Evolutionary conservation across 192 early-diverging fungal genomes (phyloP), one percentile per base, ranked within the genome.

Genomic region (Nowakowskiella sp.): DNA sequence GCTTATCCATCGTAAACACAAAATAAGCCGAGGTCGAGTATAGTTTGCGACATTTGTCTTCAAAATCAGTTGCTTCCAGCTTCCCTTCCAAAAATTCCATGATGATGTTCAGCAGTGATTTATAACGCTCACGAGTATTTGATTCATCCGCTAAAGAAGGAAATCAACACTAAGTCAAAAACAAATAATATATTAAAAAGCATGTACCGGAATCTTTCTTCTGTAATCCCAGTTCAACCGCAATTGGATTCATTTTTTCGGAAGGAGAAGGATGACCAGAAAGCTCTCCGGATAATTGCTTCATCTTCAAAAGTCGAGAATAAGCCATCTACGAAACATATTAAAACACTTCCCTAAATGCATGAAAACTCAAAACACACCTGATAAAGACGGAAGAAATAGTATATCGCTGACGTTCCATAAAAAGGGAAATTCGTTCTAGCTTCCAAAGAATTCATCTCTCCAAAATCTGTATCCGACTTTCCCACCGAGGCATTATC

Each of bases 1-100:
- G 73, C 61, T 90, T 92, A 66, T 97, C 94, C 6, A 97, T 68
- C 0, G 91, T 93, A 49, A 94, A 86, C 23, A 91, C 74, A 34
- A 85, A 60, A 57, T 94, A 94, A 0, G 89, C 96, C 34, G 89
- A 81, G 34, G 88, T 94, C 13, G 85, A 82, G 67, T 88, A 97
- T 65, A 99, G 68, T 28, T 82, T 77, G 0, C 96, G 85, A 31
- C 83, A 68, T 28, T 74, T 75, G 48, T 99, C 94, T 56, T 99
- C 96, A 76, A 88, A 99, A 49, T 73, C 70, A 29, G 68, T 71
- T 19, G 76, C 60, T 25, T 96, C 92, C 51, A 92, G 64, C 44
- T 94, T 86, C 29, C 82, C 82, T 31, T 82, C 82, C 66, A 96
- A 66, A 51, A 91, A 80, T 50, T 83, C 79, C 60, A 82, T 74